A percentile compares a stretch with the other conserved stretches of the same genome.
Evolutionary conservation across 257 asterid species (phyloP).

Genomic region (Dorcoceras hygrometricum): DNA sequence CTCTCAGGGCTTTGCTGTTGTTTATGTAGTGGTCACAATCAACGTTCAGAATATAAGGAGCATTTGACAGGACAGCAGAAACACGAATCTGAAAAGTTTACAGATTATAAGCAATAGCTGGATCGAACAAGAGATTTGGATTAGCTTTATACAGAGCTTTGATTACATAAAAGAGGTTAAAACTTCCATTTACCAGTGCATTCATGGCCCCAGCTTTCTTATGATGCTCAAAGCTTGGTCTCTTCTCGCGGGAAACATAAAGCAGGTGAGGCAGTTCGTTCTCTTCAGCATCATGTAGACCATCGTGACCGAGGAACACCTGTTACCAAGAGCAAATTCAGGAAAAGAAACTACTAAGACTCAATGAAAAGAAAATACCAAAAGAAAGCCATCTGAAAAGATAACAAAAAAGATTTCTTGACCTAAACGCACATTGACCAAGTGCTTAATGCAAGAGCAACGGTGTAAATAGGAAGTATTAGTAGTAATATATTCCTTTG

Average conservation of each 20-base stretch:
- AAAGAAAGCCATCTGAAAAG: background rate
- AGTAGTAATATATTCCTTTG: too few species aligned
- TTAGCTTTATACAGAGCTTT: background rate
- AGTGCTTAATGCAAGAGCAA: background rate
- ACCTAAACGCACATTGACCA: background rate
- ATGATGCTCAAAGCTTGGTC: slow-evolving; percentile 91
- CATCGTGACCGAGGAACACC: slow-evolving; percentile 84
- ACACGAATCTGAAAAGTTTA: slow-evolving; percentile 61
- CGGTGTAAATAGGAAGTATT: too few species aligned
- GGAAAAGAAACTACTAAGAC: slow-evolving; percentile 6
- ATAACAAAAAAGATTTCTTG: background rate
- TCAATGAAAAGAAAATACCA: background rate
- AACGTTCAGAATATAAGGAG: slow-evolving; percentile 82
- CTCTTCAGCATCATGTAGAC: slow-evolving; percentile 63
- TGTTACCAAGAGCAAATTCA: slow-evolving; percentile 28
- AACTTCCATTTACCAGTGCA: slow-evolving; percentile 54
- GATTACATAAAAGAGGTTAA: background rate
- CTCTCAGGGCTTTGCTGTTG: slow-evolving; percentile 88
- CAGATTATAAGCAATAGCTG: background rate
- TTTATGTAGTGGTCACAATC: slow-evolving; percentile 95
- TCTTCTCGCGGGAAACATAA: slow-evolving; percentile 91
- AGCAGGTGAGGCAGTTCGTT: slow-evolving; percentile 65
- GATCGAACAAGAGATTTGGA: background rate
- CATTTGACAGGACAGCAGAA: slow-evolving; percentile 90
- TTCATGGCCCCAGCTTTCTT: slow-evolving; percentile 98